Evolutionary conservation across 2,329 filamentous ascomycete species (phyloP), one percentile per base, ranked within the genome.

Genomic region (Plectosphaerella sp.): DNA sequence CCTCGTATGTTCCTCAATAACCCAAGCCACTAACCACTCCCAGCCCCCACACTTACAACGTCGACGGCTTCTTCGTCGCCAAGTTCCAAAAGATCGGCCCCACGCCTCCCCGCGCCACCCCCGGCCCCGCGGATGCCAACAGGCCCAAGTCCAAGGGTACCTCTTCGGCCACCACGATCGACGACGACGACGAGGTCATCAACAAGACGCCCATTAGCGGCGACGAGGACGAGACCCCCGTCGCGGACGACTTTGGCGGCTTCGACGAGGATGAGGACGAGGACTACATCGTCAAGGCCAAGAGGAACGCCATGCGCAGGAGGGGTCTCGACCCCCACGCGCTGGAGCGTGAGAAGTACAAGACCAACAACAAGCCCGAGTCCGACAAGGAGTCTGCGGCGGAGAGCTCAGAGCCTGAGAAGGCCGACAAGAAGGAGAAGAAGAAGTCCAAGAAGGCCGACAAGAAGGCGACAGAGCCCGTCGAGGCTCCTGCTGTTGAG

Each of bases 51-150:
- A 82, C 88, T 18, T 91, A 94, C 76, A 96, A 97, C 73, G 91
- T 99, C 35, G 94, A 97, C 68, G 94, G 94, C 58, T 99, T 99
- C 84, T 99, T 91, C 68, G 94, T 99, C 56, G 90, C 91, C 64
- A 99, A 99, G 72, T 88, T 99, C 73, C 92, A 96, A 72, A 99
- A 99, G 80, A 83, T 83, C 15, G 93, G 84, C 0, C 88, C 90
- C 3, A 89, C 88, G 41, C 86, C 89, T 1, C 72, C 78, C 52
- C 83, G 80, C 55, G 57, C 57, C 45, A 47, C 55, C 37, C 18
- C 45, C 45, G 50, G 37, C 50, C 76, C 79, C 2, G 73, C 79
- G 9, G 63, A 65, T 22, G 55, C 48, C 50, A 67, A 71, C 51
- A 62, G 59, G 52, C 48, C 52, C 50, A 64, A 62, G 51, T 52